Base-by-base conservation (phyloP, 805 yeast genomes). In the Wickerhamiella siamensis region DNA sequence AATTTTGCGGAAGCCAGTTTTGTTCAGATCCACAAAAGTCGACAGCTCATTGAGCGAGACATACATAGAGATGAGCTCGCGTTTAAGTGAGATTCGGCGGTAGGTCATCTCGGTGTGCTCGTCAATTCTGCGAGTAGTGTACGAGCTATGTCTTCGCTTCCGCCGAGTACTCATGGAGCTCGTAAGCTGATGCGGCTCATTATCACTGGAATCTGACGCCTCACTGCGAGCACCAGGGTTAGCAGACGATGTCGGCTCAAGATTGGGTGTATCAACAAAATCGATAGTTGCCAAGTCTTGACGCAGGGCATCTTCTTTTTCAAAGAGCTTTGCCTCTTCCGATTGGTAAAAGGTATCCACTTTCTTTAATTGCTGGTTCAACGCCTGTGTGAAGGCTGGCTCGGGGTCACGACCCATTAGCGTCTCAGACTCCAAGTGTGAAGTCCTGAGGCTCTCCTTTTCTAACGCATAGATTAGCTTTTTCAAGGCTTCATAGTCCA, bases 1-100 rank as follows among this genome's bases (percentile, higher is more conserved):
- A 33, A 88, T 87, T 61, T 88, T 88, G 40, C 82, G 72, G 59
- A 88, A 83, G 2, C 96, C 97, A 19, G 94, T 83, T 49, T 70
- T 72, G 66, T 88, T 88, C 49, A 91, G 67, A 54, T 86, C 94
- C 39, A 82, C 69, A 57, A 65, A 88, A 9, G 94, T 83, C 52
- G 80, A 76, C 49, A 88, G 68, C 60, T 88, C 97, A 5, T 87
- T 79, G 17, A 86, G 64, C 16, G 73, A 65, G 3, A 88, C 88
- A 63, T 75, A 88, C 33, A 76, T 61, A 3, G 78, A 71, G 31
- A 50, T 48, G 17, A 49, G 38, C 21, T 39, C 44, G 8, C 47
- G 44, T 29, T 44, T 44, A 10, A 34, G 21, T 3, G 21, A 19
- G 18, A 39, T 33, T 10, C 31, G 38, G 4, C 17, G 33, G 34